Conservation (phyloP, 768 basidiomycete genomes). For the Hypsizygus marmoreus region DNA sequence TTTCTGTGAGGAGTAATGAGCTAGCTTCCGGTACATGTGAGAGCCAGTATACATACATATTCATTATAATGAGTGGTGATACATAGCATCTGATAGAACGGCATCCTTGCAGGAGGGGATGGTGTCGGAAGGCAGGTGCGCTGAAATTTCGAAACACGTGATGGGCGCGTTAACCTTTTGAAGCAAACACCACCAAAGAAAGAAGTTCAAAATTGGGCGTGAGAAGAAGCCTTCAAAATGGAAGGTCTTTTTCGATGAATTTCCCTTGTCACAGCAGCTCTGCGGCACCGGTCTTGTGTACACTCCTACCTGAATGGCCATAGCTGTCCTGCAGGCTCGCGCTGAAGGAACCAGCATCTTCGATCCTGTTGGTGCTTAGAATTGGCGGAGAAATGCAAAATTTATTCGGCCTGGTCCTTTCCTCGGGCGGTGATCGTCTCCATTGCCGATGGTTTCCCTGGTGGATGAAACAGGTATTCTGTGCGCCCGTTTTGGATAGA, state of each 20-base stretch:
- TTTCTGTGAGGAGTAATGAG: conserved; percentile 41
- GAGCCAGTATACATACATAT: conserved; percentile 54
- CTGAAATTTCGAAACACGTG: background rate
- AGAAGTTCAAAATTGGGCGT: background rate
- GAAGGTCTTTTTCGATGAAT: conserved; percentile 25
- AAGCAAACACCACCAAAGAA: background rate
- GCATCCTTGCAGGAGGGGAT: conserved; percentile 52
- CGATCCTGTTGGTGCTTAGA: too few species aligned
- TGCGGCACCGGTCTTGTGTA: conserved; percentile 20
- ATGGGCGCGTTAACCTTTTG: background rate
- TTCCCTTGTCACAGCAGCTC: conserved; percentile 22
- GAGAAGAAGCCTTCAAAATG: conserved; percentile 10
- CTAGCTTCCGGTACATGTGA: background rate
- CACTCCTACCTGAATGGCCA: conserved; percentile 6
- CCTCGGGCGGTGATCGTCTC: conserved; percentile 7
- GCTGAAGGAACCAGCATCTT: too few species aligned
- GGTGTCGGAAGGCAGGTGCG: background rate
- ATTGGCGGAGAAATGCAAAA: too few species aligned
- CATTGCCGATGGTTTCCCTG: conserved; percentile 14
- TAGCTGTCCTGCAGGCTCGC: too few species aligned
- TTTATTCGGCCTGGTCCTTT: too few species aligned
- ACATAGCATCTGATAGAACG: conserved; percentile 86
- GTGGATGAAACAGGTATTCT: conserved; percentile 13
- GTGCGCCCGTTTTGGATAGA: conserved; percentile 8
- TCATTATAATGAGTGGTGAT: conserved; percentile 74